Evolutionary conservation across 352 stramenopile genomes (phyloP).

Genomic region (Globisporangium nagaii): DNA sequence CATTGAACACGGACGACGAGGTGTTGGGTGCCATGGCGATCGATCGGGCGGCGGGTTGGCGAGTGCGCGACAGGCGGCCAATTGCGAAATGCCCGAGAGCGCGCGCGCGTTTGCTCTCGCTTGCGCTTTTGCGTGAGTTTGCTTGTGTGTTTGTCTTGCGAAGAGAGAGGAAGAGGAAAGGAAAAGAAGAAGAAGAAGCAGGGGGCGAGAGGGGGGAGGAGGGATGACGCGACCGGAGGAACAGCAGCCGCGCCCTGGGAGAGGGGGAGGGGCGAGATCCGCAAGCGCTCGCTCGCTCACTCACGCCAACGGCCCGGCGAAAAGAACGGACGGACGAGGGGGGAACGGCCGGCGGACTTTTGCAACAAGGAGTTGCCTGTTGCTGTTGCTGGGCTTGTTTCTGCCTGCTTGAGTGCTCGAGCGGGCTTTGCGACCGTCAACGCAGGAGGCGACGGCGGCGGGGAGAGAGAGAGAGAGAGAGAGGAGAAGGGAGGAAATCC

Average conservation of each 20-base stretch:
- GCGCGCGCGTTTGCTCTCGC: no score
- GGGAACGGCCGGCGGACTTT: background rate
- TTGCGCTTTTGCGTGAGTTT: background rate
- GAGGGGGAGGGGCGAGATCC: conserved; percentile 12
- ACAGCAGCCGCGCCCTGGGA: background rate
- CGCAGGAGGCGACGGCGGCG: no score
- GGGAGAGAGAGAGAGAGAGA: no score
- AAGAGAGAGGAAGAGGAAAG: conserved; percentile 4
- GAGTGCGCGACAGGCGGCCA: conserved; percentile 8
- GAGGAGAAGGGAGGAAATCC: no score
- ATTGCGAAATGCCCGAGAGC: conserved; percentile 14
- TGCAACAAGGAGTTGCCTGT: background rate
- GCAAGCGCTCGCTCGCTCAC: conserved; percentile 3
- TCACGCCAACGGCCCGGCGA: background rate
- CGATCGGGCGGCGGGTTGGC: background rate
- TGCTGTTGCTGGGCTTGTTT: background rate
- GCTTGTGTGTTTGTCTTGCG: no score
- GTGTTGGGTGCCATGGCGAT: conserved; percentile 50
- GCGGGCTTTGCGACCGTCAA: no score
- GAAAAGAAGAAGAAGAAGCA: conserved; percentile 10
- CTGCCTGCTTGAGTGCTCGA: no score
- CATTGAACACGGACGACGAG: conserved; percentile 57
- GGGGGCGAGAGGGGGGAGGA: background rate
- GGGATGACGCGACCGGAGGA: conserved; percentile 7
- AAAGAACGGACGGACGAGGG: conserved; percentile 2